Evolutionary conservation across 208 protist genomes (phyloP).

Genomic region (Wallacemonas rigidus): DNA sequence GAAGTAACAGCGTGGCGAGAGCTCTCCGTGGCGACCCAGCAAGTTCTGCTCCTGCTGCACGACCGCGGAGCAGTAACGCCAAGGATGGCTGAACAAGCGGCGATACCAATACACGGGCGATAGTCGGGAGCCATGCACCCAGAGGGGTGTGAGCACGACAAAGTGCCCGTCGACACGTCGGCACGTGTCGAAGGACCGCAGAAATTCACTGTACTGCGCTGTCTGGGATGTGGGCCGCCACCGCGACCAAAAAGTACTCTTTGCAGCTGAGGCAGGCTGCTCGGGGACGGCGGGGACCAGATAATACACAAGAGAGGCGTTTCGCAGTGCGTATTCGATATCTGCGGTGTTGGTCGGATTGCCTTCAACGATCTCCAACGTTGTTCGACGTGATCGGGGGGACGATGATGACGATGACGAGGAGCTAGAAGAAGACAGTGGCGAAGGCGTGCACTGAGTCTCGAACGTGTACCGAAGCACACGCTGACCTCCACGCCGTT

Average conservation of each 20-base stretch:
- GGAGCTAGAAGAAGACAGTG: not conserved
- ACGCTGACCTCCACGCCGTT: slow-evolving; percentile 16
- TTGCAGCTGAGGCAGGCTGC: slow-evolving; percentile 1
- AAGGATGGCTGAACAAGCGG: slow-evolving; percentile 35
- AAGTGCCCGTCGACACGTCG: slow-evolving; percentile 69
- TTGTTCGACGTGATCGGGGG: slow-evolving; percentile 17
- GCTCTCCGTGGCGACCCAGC: slow-evolving; percentile 38
- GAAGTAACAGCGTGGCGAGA: slow-evolving; percentile 46
- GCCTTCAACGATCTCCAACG: slow-evolving; percentile 58
- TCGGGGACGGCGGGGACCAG: slow-evolving; percentile 40
- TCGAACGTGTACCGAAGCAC: slow-evolving; percentile 45
- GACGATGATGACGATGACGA: not conserved
- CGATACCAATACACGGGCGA: slow-evolving; percentile 73
- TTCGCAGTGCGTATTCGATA: slow-evolving; percentile 56
- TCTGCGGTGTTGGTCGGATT: slow-evolving; percentile 35
- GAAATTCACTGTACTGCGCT: slow-evolving; percentile 42
- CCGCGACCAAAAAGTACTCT: not conserved
- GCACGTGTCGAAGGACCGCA: slow-evolving; percentile 56
- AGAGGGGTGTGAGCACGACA: slow-evolving; percentile 60
- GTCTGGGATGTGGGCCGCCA: not conserved
- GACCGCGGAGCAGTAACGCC: slow-evolving; percentile 56
- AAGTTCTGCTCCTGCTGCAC: slow-evolving; percentile 54
- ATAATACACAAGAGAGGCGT: slow-evolving; percentile 58
- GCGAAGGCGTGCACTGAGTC: not conserved
- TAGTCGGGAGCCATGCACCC: slow-evolving; percentile 45